Base-by-base conservation (phyloP, 768 basidiomycete genomes). In the Rhodotorula paludigena region DNA sequence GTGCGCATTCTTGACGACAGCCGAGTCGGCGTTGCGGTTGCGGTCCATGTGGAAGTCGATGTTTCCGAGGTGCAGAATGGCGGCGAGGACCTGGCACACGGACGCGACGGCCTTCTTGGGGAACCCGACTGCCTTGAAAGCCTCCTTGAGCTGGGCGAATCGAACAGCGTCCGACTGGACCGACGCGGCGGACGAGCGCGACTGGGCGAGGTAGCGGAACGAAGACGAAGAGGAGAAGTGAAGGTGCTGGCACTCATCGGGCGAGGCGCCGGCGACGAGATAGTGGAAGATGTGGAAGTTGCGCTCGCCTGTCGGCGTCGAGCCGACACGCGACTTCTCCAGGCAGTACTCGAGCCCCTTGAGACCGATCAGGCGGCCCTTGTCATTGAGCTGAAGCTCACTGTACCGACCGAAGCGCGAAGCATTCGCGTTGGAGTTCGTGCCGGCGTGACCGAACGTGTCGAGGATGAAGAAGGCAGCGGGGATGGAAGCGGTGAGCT, bases 281-380 rank as follows among this genome's bases (percentile, higher is more conserved):
- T 96, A 96, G 77, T 98, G 97, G 79, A 98, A 96, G 42, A 94
- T 92, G 78, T 99, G 92, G 77, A 98, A 97, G 73, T 96, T 97
- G 18, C 93, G 85, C 78, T 99, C 93, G 61, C 92, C 92, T 1
- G 87, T 89, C 1, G 90, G 89, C 1, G 89, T 85, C 30, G 86
- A 85, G 11, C 90, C 84, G n/a, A 97, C 91, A 16, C 92, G 86
- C 71, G 87, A 90, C 60, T 90, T 83, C 78, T 97, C 92, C 58
- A 99, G 84, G 79, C 94, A 94, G 80, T 99, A 97, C 77, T 97
- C 92, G 70, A 98, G 86, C 0, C 92, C 93, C 79, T 98, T 98
- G 77, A 91, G 81, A 69, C 96, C 96, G 53, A 82, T 86, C 0
- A 98, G 80, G 7, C 92, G 84, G 12, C 93, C 93, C 30, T 89